These are phyloP conservation scores for Purpureocillium takamizusanense DNA, from an alignment of 2,329 filamentous ascomycete species.

Conservation along the genomic window DNA sequence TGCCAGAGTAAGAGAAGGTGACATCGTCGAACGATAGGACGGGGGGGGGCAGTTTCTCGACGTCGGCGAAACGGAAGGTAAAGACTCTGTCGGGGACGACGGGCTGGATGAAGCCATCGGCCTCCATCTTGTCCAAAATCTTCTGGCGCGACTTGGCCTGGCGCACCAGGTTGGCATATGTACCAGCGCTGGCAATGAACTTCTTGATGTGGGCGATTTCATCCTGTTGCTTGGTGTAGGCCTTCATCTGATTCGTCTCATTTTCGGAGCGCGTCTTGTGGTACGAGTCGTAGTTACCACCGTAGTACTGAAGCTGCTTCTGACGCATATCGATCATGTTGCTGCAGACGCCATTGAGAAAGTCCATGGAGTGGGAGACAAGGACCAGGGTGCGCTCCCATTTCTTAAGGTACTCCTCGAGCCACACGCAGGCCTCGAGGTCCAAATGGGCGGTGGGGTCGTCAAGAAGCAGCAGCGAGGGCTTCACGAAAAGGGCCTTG, in stretches of 20 bases:
- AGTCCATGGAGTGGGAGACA: constrained; percentile 97
- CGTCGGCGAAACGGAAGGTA: constrained; percentile 95
- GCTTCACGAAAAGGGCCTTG: constrained; percentile 98
- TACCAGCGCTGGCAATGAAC: constrained; percentile 99
- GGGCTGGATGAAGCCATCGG: constrained; percentile 94
- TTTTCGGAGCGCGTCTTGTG: constrained; percentile 89
- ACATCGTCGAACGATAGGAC: constrained; percentile 95
- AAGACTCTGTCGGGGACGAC: constrained; percentile 81
- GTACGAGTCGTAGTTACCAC: constrained; percentile 99
- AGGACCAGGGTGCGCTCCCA: constrained; percentile 96
- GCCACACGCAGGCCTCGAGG: constrained; percentile 97
- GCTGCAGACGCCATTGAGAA: constrained; percentile 96
- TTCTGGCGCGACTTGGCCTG: constrained; percentile 99
- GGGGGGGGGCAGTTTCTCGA: constrained; percentile 97
- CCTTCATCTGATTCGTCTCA: constrained; percentile 98
- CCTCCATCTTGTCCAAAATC: constrained; percentile 99
- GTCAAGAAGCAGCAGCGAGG: constrained; percentile 88
- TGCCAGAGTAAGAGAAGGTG: constrained; percentile 94
- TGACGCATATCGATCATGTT: constrained; percentile 98
- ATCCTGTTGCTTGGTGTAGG: constrained; percentile 97
- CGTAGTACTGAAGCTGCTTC: constrained; percentile 89
- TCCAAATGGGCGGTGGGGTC: constrained; percentile 99
- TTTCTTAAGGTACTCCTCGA: constrained; percentile 99
- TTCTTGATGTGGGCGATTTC: constrained; percentile 99
- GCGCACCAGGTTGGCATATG: constrained; percentile 96